Conservation (phyloP, 768 basidiomycete genomes). For the Boletus pseudo-olivaceus region DNA sequence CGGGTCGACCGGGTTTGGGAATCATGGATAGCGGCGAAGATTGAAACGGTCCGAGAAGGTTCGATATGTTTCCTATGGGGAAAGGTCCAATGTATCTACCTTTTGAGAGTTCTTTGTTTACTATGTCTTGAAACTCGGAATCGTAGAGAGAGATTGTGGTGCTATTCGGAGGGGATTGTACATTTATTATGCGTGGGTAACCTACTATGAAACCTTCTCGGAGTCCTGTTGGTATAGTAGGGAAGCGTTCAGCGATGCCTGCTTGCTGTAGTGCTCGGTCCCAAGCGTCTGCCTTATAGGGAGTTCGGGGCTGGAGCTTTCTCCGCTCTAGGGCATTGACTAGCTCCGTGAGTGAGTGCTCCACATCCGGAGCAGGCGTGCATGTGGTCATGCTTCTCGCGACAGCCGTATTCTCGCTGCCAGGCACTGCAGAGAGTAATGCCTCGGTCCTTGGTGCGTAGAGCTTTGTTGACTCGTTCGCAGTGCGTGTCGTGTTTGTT, state of each 20-base stretch:
- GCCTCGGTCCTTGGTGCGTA: not conserved
- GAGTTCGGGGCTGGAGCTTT: not conserved
- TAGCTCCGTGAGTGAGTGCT: not conserved
- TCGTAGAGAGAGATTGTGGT: not conserved
- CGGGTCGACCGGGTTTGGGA: not conserved
- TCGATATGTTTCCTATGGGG: rapidly evolving
- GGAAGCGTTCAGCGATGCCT: not conserved
- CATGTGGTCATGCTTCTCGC: too few species aligned
- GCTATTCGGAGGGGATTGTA: not conserved
- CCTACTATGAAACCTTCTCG: not conserved
- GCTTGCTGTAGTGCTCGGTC: rapidly evolving
- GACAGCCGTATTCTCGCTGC: not conserved
- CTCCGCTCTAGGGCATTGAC: not conserved
- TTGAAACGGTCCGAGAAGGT: not conserved
- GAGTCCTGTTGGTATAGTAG: not conserved
- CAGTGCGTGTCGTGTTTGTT: not conserved
- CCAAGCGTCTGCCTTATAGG: not conserved
- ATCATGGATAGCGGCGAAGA: not conserved
- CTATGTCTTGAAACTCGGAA: not conserved
- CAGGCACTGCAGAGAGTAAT: not conserved
- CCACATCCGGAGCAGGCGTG: not conserved
- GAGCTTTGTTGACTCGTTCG: not conserved
- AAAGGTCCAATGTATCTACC: not conserved
- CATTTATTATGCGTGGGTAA: not conserved
- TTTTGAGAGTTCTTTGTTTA: not conserved